Base-by-base conservation (phyloP, 2,329 filamentous ascomycete species). In the Penicillium sp. region DNA sequence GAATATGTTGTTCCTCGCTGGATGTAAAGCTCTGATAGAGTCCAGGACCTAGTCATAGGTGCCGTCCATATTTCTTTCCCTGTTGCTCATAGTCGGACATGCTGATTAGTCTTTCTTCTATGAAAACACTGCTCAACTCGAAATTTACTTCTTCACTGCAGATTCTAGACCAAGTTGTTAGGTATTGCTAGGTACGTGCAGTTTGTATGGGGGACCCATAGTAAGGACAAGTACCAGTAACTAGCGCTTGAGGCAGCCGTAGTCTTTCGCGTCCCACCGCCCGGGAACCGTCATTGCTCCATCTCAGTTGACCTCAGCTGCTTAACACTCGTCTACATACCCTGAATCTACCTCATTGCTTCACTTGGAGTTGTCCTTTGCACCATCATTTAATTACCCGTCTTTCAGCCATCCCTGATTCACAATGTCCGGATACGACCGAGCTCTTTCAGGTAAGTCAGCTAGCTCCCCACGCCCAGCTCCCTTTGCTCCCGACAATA, bases 361-460 rank as follows among this genome's bases (percentile, higher is more conserved):
- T 28, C 36, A 16, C 16, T 33, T 25, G 16, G 30, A 29, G 22
- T 39, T 28, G 16, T 39, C 12, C 19, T 41, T 22, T 30, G 19
- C 18, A 42, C 14, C 29, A 31, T 10, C 7, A 30, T 35, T 51
- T 33, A 16, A 22, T 22, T 13, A 43, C 31, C 42, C 22, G 18
- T 36, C 31, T 12, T 45, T 45, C 46, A 40, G n/a, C 36, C 35
- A 19, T 42, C 51, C 43, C 35, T 40, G 30, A 44, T 42, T 41
- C 64, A 71, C 62, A 59, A 88, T 90, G 74, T 95, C 91, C 66
- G 92, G 92, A 76, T 99, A 99, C 78, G 93, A 99, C 79, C 88
- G 93, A 87, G 93, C 92, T 76, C 86, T 97, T 74, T 97, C 92
- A 77, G 92, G 91, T 96, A 84, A 78, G 85, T 70, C 57, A 68